A percentile compares a stretch with the other conserved stretches of the same genome.
phyloP scores from a whole-genome alignment of 768 basidiomycete species.

The Tricholoma matsutake region DNA sequence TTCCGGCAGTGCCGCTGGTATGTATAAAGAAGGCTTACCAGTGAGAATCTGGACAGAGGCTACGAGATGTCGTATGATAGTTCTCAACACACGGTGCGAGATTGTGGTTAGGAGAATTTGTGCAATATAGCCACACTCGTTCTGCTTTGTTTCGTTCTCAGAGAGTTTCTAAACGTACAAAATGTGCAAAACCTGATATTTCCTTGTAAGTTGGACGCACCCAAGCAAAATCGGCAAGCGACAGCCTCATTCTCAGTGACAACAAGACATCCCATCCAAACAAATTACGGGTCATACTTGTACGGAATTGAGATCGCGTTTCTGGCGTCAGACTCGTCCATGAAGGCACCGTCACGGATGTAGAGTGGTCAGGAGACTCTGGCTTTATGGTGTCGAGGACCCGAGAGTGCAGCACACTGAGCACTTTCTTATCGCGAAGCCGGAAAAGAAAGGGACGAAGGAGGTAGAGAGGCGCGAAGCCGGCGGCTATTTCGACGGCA shows the following conservation, averaged over 20 bases:
- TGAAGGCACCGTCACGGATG: constrained; percentile 26
- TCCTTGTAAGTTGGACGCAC: constrained; percentile 24
- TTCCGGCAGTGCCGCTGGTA: constrained; percentile 8
- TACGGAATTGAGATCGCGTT: constrained; percentile 43
- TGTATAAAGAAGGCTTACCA: constrained; percentile 33
- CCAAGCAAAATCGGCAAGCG: constrained; percentile 50
- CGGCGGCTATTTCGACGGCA: constrained; percentile 27
- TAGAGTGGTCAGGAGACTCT: constrained; percentile 31
- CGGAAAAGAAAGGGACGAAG: constrained; percentile 52
- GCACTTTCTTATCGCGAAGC: constrained; percentile 33
- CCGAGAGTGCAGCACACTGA: constrained; percentile 37
- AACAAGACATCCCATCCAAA: constrained; percentile 60
- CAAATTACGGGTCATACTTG: constrained; percentile 51
- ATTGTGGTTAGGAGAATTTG: constrained; percentile 48
- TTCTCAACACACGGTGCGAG: constrained; percentile 50
- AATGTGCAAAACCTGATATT: background rate
- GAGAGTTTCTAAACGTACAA: constrained; percentile 43
- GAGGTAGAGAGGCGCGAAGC: constrained; percentile 45
- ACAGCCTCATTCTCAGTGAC: constrained; percentile 53
- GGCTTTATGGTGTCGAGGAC: constrained; percentile 45
- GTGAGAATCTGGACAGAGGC: constrained; percentile 43
- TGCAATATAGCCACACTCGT: constrained; percentile 50
- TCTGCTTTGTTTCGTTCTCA: constrained; percentile 37
- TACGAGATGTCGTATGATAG: constrained; percentile 53
- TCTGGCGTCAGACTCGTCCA: constrained; percentile 31